Base-by-base conservation (phyloP, 2,329 filamentous ascomycete species). In the Hymenoscyphus linearis region DNA sequence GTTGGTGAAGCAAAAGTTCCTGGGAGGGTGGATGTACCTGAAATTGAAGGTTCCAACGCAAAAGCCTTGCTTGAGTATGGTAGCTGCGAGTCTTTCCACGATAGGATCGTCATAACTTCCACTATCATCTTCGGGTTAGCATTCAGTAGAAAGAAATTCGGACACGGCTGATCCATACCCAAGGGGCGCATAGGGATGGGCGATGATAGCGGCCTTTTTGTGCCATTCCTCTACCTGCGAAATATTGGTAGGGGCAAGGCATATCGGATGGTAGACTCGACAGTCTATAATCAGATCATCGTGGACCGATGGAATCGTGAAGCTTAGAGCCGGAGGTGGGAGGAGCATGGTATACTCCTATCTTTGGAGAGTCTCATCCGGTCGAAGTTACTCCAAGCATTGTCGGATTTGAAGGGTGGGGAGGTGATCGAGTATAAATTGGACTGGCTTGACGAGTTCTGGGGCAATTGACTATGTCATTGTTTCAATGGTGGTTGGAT, bases 21-120 rank as follows among this genome's bases (percentile, higher is more conserved):
- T 13, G n/a, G 44, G 34, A 6, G 44, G 4, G 60, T 34, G 27
- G 12, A 27, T 57, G 58, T 77, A 93, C 89, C 93, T 84, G 73
- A 98, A 97, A 71, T 98, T 97, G 75, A 98, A 97, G 0, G 91
- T 96, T 7, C 83, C 87, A 2, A 97, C 88, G 1, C 96, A 73
- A 69, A 85, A 96, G 1, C 90, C 90, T 58, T 80, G 76, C 4
- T 81, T 77, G n/a, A 96, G 78, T 61, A 87, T 82, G 1, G 57
- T 62, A 1, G 27, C 26, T 37, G 57, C 60, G 18, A 62, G n/a
- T n/a, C 53, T 37, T 22, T 60, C 53, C 18, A 62, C 60, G 14
- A 62, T 35, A 2, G 60, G 60, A 26, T 62, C 60, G 37, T 60
- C 16, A 64, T 78, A 77, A 57, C 65, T 0, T 83, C 85, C 2